A percentile compares a stretch with the other conserved stretches of the same genome.
Conservation (phyloP, 2,329 filamentous ascomycete genomes). For the Diaporthe sp. region DNA sequence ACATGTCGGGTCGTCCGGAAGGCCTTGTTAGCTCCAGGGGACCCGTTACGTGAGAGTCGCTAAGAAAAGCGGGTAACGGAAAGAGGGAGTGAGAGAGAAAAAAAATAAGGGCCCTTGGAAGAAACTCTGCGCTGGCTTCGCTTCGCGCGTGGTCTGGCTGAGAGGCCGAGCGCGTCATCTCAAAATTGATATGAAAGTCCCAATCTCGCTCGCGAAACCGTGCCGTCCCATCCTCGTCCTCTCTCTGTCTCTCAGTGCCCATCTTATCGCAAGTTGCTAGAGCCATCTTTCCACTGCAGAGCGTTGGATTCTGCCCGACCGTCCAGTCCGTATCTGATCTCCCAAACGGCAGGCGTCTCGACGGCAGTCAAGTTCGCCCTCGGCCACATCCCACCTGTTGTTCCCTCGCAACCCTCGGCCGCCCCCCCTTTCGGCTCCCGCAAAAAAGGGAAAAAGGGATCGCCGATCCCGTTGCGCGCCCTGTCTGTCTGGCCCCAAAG, state of each 20-base stretch:
- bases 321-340: constrained; percentile 12
- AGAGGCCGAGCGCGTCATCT: constrained; percentile 26
- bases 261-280: neutral
- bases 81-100: neutral
- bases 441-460: constrained; percentile 25
- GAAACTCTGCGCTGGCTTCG: neutral
- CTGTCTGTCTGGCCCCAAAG: constrained; percentile 5
- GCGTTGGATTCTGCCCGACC: neutral
- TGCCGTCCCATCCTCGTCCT: constrained; percentile 5
- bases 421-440: constrained; percentile 19
- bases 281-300: neutral
- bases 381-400: neutral
- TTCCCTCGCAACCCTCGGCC: neutral
- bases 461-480: constrained; percentile 20
- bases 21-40: constrained; percentile 13
- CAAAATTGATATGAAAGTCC: constrained; percentile 26
- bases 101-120: neutral
- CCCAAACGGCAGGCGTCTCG: constrained; percentile 23
- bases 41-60: neutral
- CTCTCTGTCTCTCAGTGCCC: neutral
- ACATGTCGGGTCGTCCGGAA: constrained; percentile 14
- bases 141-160: constrained; percentile 2
- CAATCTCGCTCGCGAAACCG: constrained; percentile 9
- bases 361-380: constrained; percentile 12
- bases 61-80: constrained; percentile 6